Evolutionary conservation across 2,329 filamentous ascomycete genomes (phyloP).

Genomic region (Paramyrothecium roridum): DNA sequence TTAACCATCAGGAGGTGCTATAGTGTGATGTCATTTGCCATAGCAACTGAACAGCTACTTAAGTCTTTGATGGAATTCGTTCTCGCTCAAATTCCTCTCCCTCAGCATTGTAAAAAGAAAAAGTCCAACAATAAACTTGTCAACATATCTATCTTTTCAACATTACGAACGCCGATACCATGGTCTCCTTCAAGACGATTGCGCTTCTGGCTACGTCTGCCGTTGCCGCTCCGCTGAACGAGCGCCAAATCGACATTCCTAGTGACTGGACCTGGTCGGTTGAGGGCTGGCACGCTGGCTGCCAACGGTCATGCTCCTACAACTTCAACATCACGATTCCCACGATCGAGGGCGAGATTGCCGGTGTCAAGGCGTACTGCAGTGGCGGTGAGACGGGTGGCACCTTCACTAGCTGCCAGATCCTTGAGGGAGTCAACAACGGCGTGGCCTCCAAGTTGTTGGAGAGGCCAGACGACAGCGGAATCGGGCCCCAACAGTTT

Average conservation of each 20-base stretch:
- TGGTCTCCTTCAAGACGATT: constrained; percentile 1
- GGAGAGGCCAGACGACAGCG: neutral
- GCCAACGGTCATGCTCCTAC: neutral
- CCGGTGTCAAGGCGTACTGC: constrained; percentile 1
- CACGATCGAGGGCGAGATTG: neutral
- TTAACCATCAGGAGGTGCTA: neutral
- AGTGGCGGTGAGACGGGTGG: neutral
- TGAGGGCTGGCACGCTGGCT: constrained; percentile 1
- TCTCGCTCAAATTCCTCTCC: neutral
- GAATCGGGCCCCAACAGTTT: neutral
- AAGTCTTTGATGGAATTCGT: neutral
- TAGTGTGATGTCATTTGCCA: neutral
- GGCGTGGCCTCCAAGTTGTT: constrained; percentile 1
- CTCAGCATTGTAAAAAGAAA: neutral
- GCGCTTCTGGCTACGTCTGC: neutral
- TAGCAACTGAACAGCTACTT: neutral
- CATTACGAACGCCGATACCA: neutral
- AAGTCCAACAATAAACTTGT: neutral
- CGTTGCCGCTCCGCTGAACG: neutral
- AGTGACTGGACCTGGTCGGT: neutral
- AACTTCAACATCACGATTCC: constrained; percentile 1
- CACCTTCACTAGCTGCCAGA: neutral
- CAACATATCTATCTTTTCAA: neutral
- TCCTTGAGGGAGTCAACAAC: neutral
- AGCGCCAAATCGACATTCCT: constrained; percentile 1